Evolutionary conservation across 768 basidiomycete genomes (phyloP), one percentile per base, ranked within the genome.

Genomic region (Trametes punicea): DNA sequence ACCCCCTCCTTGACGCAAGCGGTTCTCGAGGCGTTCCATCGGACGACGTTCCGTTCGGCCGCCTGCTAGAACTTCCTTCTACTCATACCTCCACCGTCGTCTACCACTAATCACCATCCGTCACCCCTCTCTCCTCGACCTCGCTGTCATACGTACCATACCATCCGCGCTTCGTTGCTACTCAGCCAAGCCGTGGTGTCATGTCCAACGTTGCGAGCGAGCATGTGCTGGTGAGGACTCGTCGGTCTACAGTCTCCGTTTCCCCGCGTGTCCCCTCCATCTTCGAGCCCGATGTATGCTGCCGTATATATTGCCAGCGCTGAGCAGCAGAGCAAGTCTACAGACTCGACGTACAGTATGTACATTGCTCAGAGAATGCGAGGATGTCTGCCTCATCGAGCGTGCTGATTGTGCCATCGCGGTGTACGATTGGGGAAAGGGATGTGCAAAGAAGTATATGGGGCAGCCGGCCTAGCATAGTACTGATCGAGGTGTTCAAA

Each of bases 221-320:
- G 25, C 45, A 18, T n/a, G 18, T 13, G 11, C 15, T 16, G 27
- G 27, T 47, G n/a, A 50, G 26, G 34, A 29, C 34, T 9, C 20
- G 18, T 21, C 29, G 10, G 29, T 21, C 21, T 6, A 5, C 15
- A 21, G 11, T 26, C 41, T 34, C n/a, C 20, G 30, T 20, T 13
- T 50, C 29, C 11, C 33, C 36, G 16, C 26, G n/a, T 1, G 18
- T 30, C 31, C 33, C 16, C 36, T n/a, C 36, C 16, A 4, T 36
- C 7, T 27, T 34, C 34, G 34, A 1, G 34, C n/a, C 13, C 13
- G 41, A 52, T 52, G 51, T 52, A 52, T 52, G 51, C 34, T 52
- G 44, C 39, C 23, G 51, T 52, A 44, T 52, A 52, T 52, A 44
- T 30, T 40, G 26, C 27, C 10, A 38, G 2, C 40, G 11, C 42